These are phyloP conservation scores for Knoxia roxburghii DNA, from an alignment of 257 asterid genomes.

Conservation along the genomic window DNA sequence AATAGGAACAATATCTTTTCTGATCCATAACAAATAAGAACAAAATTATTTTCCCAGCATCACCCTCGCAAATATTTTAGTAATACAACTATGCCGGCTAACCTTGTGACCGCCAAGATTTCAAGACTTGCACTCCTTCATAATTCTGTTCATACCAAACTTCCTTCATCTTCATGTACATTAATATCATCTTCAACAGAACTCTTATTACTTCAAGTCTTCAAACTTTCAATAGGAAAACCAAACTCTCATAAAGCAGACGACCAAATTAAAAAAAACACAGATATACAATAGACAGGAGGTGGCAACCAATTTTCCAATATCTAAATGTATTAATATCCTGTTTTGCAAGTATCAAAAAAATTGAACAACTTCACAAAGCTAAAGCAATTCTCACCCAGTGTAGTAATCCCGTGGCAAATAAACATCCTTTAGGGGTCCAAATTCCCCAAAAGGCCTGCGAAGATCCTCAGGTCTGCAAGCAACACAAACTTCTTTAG, in stretches of 20 bases:
- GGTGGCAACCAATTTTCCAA: not conserved
- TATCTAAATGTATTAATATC: not conserved
- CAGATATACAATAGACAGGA: conserved; percentile 6
- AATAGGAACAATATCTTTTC: not conserved
- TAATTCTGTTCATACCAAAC: conserved; percentile 39
- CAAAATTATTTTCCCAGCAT: not conserved
- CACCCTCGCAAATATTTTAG: conserved; percentile 19
- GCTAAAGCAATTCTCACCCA: conserved; percentile 34
- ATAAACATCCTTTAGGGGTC: conserved; percentile 61
- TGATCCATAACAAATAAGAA: not conserved
- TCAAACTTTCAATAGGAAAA: conserved; percentile 41
- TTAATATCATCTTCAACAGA: conserved; percentile 43
- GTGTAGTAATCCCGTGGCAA: conserved; percentile 56
- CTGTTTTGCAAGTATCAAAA: not conserved
- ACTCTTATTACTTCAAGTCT: conserved; percentile 54
- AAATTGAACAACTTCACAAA: not conserved
- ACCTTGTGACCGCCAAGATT: conserved; percentile 42
- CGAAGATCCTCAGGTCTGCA: conserved; percentile 68
- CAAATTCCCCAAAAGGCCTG: conserved; percentile 60
- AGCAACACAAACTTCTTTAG: conserved; percentile 6
- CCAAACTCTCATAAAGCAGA: conserved; percentile 28
- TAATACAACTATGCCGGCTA: conserved; percentile 30
- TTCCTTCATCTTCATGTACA: conserved; percentile 61
- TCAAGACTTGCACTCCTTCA: conserved; percentile 39
- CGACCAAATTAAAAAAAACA: conserved; percentile 7